phyloP scores from a whole-genome alignment of 805 yeast genomes.

The Schwanniomyces yamadae region DNA sequence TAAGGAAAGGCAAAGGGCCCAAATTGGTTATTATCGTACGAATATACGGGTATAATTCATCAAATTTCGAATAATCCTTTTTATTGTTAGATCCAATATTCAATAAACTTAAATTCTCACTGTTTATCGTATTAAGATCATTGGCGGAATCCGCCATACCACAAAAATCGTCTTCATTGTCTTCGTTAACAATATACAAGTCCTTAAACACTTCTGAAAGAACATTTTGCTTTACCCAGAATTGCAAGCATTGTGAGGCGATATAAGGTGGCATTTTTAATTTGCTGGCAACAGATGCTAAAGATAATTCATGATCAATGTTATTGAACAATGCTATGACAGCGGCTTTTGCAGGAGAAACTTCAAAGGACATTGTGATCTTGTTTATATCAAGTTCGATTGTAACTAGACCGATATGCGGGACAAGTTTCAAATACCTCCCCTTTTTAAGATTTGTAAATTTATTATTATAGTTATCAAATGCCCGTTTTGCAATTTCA shows the following conservation, averaged over 20 bases:
- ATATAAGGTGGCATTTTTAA: constrained; percentile 44
- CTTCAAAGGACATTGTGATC: constrained; percentile 39
- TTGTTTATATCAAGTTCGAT: constrained; percentile 55
- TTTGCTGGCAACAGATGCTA: constrained; percentile 28
- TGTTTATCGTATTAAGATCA: background rate
- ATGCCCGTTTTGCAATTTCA: constrained; percentile 32
- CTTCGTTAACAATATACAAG: constrained; percentile 42
- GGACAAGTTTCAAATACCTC: constrained; percentile 55
- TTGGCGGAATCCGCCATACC: background rate
- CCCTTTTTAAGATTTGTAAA: constrained; percentile 53
- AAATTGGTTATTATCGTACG: constrained; percentile 57
- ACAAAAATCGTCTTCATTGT: constrained; percentile 5
- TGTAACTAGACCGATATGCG: constrained; percentile 60
- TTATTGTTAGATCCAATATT: background rate
- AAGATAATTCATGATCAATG: constrained; percentile 27
- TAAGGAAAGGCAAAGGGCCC: constrained; percentile 46
- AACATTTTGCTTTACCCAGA: constrained; percentile 66
- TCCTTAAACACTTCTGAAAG: constrained; percentile 37
- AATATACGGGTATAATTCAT: constrained; percentile 45
- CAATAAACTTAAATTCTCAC: background rate
- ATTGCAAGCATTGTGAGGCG: constrained; percentile 41
- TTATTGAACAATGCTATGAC: constrained; percentile 52
- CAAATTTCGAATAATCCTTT: background rate
- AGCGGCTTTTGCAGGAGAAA: constrained; percentile 69
- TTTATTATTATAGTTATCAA: constrained; percentile 42